Base-by-base conservation (phyloP, 805 yeast species). In the Clavispora santaluciae region DNA sequence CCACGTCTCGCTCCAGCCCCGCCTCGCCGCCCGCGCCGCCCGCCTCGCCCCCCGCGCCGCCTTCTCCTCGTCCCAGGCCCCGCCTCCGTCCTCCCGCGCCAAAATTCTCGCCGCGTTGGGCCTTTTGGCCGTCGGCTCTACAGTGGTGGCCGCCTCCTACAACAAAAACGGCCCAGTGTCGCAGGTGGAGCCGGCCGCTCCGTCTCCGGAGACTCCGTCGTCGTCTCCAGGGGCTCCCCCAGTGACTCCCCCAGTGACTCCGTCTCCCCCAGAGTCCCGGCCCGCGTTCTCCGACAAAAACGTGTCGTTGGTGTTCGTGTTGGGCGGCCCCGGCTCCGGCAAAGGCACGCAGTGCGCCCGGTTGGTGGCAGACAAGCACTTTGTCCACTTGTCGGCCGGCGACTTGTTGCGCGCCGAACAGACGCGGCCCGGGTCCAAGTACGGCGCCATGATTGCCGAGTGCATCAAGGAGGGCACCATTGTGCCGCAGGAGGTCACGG, bases 271-370 rank as follows among this genome's bases (percentile, higher is more conserved):
- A 24, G 13, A 6, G n/a, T 7, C 26, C 26, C 6, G 9, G 17
- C 58, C 67, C 22, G 79, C 83, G 0, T 86, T 86, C 58, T 65
- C 75, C 8, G 73, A 75, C 2, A 78, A 79, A 29, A 81, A 86
- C 41, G 80, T 86, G 22, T 79, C 86, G 21, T 95, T 91, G 4
- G 74, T 90, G 21, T 91, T 87, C 61, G 96, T 91, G 15, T 76
- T 91, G 23, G 99, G 99, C 33, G 98, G 98, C 3, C 98, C 98
- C 5, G 98, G 98, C 16, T 86, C 95, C 22, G 98, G 99, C 33
- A 93, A 93, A 60, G 98, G 99, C 42, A 91, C 99, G 1, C 99
- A 91, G 65, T 87, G 97, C 70, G 83, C 82, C 23, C 86, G 79
- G 57, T 73, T 91, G 42, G 97, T 91, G 33, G 65, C 75, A 16